Conservation (phyloP, 257 asterid genomes). For the Handroanthus guayacan region DNA sequence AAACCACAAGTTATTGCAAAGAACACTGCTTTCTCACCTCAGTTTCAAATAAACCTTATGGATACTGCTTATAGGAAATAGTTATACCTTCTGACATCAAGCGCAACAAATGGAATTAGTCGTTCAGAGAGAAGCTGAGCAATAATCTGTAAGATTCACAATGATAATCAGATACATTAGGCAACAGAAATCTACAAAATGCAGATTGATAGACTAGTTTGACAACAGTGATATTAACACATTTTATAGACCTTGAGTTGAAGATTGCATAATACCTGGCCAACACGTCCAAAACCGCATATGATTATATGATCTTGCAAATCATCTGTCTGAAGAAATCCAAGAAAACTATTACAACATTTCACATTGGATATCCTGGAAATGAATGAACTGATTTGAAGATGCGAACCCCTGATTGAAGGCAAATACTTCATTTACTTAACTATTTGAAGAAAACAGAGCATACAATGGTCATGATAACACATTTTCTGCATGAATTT, state of each 20-base stretch:
- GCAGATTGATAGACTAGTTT: constrained; percentile 16
- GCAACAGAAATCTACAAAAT: neutral
- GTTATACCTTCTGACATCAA: constrained; percentile 94
- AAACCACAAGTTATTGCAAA: neutral
- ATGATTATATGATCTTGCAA: constrained; percentile 96
- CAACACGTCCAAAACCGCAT: constrained; percentile 99
- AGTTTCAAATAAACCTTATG: constrained; percentile 13
- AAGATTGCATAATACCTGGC: constrained; percentile 71
- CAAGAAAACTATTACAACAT: constrained; percentile 36
- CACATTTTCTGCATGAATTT: constrained; percentile 23
- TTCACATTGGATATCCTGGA: constrained; percentile 27
- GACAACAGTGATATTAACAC: constrained; percentile 8
- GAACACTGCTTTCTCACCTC: neutral
- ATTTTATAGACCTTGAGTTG: constrained; percentile 15
- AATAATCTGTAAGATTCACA: constrained; percentile 70
- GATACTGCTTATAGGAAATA: constrained; percentile 14
- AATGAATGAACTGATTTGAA: constrained; percentile 35
- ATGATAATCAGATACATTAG: constrained; percentile 27
- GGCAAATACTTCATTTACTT: neutral
- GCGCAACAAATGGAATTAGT: constrained; percentile 97
- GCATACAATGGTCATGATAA: constrained; percentile 25
- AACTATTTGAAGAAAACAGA: constrained; percentile 12
- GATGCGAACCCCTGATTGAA: constrained; percentile 21
- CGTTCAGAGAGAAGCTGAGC: constrained; percentile 99
- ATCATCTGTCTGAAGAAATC: constrained; percentile 86